Evolutionary conservation across 345 rosid species (phyloP).

Genomic region (Syzygium grande): DNA sequence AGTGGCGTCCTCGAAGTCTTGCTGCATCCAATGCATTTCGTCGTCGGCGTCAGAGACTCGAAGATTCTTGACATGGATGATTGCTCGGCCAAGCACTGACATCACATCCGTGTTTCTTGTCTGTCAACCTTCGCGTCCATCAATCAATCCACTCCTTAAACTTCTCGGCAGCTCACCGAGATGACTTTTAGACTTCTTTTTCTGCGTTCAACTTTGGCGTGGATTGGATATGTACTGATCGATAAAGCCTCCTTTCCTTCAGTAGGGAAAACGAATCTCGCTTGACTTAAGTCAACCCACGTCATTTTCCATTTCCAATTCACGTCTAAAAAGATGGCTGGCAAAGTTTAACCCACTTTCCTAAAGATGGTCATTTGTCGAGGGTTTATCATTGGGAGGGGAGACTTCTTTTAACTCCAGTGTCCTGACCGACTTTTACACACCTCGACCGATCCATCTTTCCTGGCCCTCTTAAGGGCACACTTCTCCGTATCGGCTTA

Average conservation of each 20-base stretch:
- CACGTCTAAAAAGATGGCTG: neutral
- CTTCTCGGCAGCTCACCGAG: neutral
- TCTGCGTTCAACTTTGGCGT: too few species aligned
- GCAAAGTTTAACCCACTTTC: neutral
- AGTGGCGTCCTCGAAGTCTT: neutral
- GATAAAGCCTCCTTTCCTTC: neutral
- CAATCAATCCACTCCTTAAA: neutral
- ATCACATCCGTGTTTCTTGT: neutral
- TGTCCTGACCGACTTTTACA: neutral
- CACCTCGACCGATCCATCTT: neutral
- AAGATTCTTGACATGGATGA: neutral
- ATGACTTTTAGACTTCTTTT: too few species aligned
- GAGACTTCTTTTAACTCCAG: neutral
- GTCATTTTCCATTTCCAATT: neutral
- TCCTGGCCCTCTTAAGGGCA: too few species aligned
- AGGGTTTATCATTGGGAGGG: too few species aligned
- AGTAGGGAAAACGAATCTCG: neutral
- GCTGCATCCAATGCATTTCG: neutral
- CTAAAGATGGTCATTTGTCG: too few species aligned
- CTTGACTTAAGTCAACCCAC: neutral
- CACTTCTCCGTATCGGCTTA: too few species aligned
- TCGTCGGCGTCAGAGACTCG: neutral
- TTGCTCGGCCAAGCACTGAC: neutral
- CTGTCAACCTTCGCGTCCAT: neutral
- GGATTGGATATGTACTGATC: too few species aligned